These are phyloP conservation scores for Aspergillus tamarii DNA, from an alignment of 2,329 filamentous ascomycete species.

Conservation along the genomic window DNA sequence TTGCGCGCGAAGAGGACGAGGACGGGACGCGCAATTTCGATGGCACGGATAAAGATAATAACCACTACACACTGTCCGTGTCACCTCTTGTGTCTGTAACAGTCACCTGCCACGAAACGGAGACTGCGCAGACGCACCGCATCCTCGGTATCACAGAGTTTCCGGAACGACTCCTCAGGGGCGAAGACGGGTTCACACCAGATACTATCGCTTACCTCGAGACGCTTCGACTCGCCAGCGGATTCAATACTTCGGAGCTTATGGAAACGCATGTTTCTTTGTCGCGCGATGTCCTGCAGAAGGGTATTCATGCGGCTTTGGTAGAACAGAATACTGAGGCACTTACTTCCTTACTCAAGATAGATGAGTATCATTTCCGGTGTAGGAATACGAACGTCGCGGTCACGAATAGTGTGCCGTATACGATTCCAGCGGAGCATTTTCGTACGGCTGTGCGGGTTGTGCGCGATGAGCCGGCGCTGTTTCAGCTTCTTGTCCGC, in stretches of 20 bases:
- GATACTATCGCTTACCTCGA: slow-evolving; percentile 39
- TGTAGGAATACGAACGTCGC: slow-evolving; percentile 9
- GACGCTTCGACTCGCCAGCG: slow-evolving; percentile 38
- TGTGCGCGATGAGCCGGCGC: slow-evolving; percentile 26
- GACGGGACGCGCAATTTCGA: slow-evolving; percentile 18
- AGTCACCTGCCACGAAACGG: slow-evolving; percentile 21
- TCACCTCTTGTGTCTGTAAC: slow-evolving; percentile 23
- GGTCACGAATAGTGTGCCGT: slow-evolving; percentile 14
- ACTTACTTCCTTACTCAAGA: slow-evolving; percentile 40
- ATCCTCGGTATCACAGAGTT: slow-evolving; percentile 25
- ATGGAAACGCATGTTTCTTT: slow-evolving; percentile 24
- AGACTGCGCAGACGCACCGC: slow-evolving; percentile 13
- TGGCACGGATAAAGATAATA: slow-evolving; percentile 16
- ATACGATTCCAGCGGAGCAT: slow-evolving; percentile 37
- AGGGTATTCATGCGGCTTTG: slow-evolving; percentile 46
- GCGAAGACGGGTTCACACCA: slow-evolving; percentile 31
- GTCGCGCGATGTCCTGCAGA: slow-evolving; percentile 38
- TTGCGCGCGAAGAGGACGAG: slow-evolving; percentile 21
- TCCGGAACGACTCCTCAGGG: slow-evolving; percentile 21
- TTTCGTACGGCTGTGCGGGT: slow-evolving; percentile 36
- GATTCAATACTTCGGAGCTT: slow-evolving; percentile 21
- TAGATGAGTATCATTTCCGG: slow-evolving; percentile 38
- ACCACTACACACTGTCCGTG: slow-evolving; percentile 27
- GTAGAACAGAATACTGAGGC: slow-evolving; percentile 33
- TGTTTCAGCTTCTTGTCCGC: slow-evolving; percentile 41